Evolutionary conservation across 176 grass and related monocot genomes (phyloP), one percentile per base, ranked within the genome.

Genomic region (Lolium multiflorum): DNA sequence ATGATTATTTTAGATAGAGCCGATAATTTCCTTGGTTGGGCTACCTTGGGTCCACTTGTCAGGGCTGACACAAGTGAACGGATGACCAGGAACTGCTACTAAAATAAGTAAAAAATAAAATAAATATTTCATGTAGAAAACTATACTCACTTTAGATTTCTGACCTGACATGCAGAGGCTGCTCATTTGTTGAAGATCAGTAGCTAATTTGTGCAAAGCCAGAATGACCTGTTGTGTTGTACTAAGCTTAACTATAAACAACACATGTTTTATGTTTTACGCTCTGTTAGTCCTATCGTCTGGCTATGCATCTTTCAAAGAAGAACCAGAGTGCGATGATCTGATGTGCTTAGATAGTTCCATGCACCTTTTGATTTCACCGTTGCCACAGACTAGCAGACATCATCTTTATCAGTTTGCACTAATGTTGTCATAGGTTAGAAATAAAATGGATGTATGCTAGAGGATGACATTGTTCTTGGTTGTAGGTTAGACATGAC

Each of bases 161-260:
- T 75, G 25, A 25, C 44, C 49, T 66, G 38, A 35, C 50, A 82
- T 49, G 26, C 18, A 80, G n/a, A 69, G 15, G 12, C 43, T 75
- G 38, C 37, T 80, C 64, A 14, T 68, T 74, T 81, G 2, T 49
- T 88, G n/a, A 51, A 68, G 22, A 65, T 83, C 21, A 58, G 72
- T 57, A 54, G 56, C 48, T 59, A 41, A 68, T 16, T 80, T 67
- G 67, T 59, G 39, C 66, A 87, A 35, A 51, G 5, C 25, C 47
- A 67, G 22, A 83, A 80, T 84, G 67, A 2, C 11, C 56, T 20
- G 1, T 47, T 48, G 49, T 83, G 82, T 62, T 83, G 21, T 86
- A 64, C 28, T 71, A 82, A 44, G 15, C 43, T 78, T 59, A 86
- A 37, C 15, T 56, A 43, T 18, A 6, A 89, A 35, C 21, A 13